Evolutionary conservation across 768 basidiomycete species (phyloP).

Genomic region (Krasilnikovozyma curviuscula): DNA sequence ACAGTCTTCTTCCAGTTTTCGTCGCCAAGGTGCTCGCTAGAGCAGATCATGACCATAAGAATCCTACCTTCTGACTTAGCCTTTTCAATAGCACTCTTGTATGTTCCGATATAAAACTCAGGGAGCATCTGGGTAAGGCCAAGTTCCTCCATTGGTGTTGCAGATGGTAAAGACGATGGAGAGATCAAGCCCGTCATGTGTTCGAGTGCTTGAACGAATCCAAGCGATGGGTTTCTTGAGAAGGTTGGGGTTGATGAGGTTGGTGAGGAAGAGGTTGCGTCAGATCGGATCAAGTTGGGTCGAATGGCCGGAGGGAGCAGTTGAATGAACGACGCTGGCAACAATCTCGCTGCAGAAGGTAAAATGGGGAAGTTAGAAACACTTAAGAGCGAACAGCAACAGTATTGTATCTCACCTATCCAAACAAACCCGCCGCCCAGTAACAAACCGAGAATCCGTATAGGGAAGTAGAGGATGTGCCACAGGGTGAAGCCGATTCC

Average conservation of each 20-base stretch:
- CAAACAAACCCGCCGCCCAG: conserved; percentile 3
- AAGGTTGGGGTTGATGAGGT: conserved; percentile 5
- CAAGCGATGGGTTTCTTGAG: too few relatives aligned
- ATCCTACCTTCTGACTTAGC: conserved; percentile 56
- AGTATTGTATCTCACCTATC: conserved; percentile 4
- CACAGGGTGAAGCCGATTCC: conserved; percentile 10
- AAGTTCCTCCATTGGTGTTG: conserved; percentile 25
- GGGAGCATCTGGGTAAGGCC: conserved; percentile 32
- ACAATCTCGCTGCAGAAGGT: neutral
- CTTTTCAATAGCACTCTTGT: conserved; percentile 53
- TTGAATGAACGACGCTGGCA: neutral
- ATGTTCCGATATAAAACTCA: conserved; percentile 59
- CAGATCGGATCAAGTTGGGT: neutral
- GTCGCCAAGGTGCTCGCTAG: conserved; percentile 77
- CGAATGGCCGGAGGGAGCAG: conserved; percentile 1
- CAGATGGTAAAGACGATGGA: conserved; percentile 20
- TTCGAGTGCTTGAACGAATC: conserved; percentile 19
- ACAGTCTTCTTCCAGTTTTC: conserved; percentile 71
- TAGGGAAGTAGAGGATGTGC: conserved; percentile 8
- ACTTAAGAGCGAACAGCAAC: neutral
- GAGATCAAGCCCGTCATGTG: conserved; percentile 23
- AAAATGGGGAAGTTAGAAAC: neutral
- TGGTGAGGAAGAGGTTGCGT: conserved; percentile 4
- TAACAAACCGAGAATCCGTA: conserved; percentile 1
- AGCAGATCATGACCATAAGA: conserved; percentile 63